Evolutionary conservation across 2,329 filamentous ascomycete genomes (phyloP).

Genomic region (Rutstroemia sp.): DNA sequence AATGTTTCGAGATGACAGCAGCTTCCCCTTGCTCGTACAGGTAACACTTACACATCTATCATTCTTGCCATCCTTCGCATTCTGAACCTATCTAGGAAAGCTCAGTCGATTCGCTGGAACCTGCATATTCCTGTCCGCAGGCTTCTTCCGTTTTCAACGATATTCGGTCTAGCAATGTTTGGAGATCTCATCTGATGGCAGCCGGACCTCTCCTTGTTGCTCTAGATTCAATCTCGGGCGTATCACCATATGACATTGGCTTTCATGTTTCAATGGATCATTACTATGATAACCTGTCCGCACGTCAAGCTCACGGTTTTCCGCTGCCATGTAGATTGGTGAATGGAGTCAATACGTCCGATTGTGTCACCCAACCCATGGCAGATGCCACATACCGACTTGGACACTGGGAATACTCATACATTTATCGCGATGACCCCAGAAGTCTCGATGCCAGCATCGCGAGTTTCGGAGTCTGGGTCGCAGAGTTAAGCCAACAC

Average conservation of each 20-base stretch:
- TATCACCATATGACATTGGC: constrained; percentile 44
- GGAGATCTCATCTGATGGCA: constrained; percentile 56
- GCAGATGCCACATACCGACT: constrained; percentile 67
- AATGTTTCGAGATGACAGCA: constrained; percentile 48
- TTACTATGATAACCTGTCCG: constrained; percentile 79
- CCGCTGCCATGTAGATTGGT: constrained; percentile 60
- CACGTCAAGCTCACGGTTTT: constrained; percentile 68
- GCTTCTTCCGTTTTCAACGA: constrained; percentile 37
- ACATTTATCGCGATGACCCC: constrained; percentile 63
- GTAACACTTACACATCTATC: constrained; percentile 19
- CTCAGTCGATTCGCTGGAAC: constrained; percentile 65
- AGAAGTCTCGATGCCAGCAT: constrained; percentile 54
- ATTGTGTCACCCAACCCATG: constrained; percentile 54
- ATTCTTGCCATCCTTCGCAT: background rate
- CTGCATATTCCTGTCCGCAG: constrained; percentile 57
- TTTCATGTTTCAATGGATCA: constrained; percentile 73
- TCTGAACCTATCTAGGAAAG: constrained; percentile 29
- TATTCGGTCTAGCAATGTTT: constrained; percentile 44
- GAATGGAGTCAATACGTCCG: constrained; percentile 36
- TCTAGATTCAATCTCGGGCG: constrained; percentile 63
- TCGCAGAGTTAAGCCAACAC: constrained; percentile 63
- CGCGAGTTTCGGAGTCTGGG: constrained; percentile 62
- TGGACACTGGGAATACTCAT: constrained; percentile 75
- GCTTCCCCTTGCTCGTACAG: constrained; percentile 43
- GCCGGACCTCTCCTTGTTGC: constrained; percentile 46